A percentile compares a stretch with the other conserved stretches of the same genome.
phyloP scores from a whole-genome alignment of 192 early-diverging fungal species.

The Coemansia sp. region DNA sequence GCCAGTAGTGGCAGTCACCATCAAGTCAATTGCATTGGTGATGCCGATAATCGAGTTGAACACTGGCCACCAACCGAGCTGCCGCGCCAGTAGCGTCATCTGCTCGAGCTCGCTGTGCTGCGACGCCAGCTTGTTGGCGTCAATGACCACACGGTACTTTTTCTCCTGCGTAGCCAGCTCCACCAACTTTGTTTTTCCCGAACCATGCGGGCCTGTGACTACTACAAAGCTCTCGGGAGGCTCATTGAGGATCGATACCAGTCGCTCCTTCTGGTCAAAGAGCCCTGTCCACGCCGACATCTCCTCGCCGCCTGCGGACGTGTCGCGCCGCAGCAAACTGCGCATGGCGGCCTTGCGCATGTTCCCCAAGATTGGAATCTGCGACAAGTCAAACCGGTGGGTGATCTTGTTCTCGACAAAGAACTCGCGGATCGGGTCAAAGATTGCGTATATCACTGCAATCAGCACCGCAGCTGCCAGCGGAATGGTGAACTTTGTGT shows the following conservation, averaged over 20 bases:
- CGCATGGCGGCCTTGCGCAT: slow-evolving; percentile 31
- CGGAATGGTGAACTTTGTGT: slow-evolving; percentile 74
- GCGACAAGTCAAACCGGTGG: slow-evolving; percentile 65
- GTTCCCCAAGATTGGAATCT: slow-evolving; percentile 34
- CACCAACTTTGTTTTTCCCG: slow-evolving; percentile 76
- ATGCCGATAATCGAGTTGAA: slow-evolving; percentile 76
- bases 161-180: slow-evolving; percentile 64
- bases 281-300: slow-evolving; percentile 45
- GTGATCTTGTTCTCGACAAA: slow-evolving; percentile 84
- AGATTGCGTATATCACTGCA: slow-evolving; percentile 74
- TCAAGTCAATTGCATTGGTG: slow-evolving; percentile 74
- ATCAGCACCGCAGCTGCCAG: slow-evolving; percentile 67
- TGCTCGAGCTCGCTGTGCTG: slow-evolving; percentile 70
- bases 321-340: slow-evolving; percentile 27
- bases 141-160: slow-evolving; percentile 73
- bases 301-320: slow-evolving; percentile 10
- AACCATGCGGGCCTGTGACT: slow-evolving; percentile 79
- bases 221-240: slow-evolving; percentile 78
- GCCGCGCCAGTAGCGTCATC: slow-evolving; percentile 71
- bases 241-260: slow-evolving; percentile 51
- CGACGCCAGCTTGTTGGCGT: slow-evolving; percentile 73
- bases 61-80: slow-evolving; percentile 89
- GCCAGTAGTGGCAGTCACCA: slow-evolving; percentile 85
- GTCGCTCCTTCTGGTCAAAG: slow-evolving; percentile 30
- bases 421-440: slow-evolving; percentile 90